Evolutionary conservation across 768 basidiomycete species (phyloP), one percentile per base, ranked within the genome.

Genomic region (Kwoniella dejecticola): DNA sequence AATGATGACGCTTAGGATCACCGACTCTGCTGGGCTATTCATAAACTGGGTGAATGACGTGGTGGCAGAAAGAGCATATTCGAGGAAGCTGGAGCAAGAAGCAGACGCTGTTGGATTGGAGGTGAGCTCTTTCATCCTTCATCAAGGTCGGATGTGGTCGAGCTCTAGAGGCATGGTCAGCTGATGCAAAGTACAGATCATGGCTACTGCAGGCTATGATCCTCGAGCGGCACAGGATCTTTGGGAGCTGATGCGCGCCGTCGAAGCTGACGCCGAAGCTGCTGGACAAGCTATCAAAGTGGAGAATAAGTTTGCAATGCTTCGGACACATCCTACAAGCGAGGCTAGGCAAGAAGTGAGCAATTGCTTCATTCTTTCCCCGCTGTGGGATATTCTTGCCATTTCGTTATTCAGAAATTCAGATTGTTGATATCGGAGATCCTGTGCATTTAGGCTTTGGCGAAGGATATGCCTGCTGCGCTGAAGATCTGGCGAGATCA

Each of bases 181-280:
- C 49, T 58, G 41, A 48, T 24, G 17, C 33, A 41, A 15, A 26
- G 3, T 23, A 29, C 15, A 81, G 78, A 71, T 82, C 56, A 82
- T 82, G 81, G 81, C 81, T 1, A 70, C 67, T 23, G 82, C 82
- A n/a, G 80, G 81, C 21, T 83, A 81, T 57, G 76, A 82, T 56
- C 82, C 82, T 1, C 67, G 79, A 2, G 77, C 76, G 0, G 80
- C 81, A 6, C 46, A 79, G 12, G 76, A 78, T 58, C 67, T 83
- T 7, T 83, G 82, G 82, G 79, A 81, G 29, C 66, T 82, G 10
- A 79, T 83, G 77, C 71, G 72, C 17, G 78, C 77, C 31, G 77
- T 82, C 10, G 82, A 82, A 64, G 66, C 74, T 17, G 81, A 82
- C 63, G 74, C 79, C 0, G 68, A 64, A 2, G 66, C 69, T 0